A percentile compares a stretch with the other conserved stretches of the same genome.
Conservation (phyloP, 306 rosid species). For the Malus sylvestris region DNA sequence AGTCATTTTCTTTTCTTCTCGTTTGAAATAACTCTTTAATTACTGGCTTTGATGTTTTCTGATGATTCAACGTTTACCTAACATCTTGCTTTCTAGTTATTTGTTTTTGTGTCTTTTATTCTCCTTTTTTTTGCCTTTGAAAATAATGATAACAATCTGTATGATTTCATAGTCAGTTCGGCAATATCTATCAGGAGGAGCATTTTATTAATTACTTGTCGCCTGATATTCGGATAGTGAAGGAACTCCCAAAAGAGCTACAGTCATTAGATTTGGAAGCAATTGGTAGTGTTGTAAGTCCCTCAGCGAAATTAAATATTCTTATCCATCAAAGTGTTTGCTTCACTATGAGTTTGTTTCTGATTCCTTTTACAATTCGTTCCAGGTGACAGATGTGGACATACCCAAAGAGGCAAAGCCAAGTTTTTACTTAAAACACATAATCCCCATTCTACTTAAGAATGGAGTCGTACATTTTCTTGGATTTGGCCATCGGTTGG, state of each 20-base stretch:
- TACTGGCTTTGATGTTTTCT: background rate
- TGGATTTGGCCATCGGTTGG: conserved; percentile 97
- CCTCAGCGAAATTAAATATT: conserved; percentile 3
- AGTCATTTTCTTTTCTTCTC: no score
- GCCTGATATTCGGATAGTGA: conserved; percentile 88
- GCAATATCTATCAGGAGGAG: conserved; percentile 89
- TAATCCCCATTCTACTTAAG: conserved; percentile 71
- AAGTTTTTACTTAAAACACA: conserved; percentile 73
- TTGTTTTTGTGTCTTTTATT: no score
- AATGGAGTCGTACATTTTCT: conserved; percentile 74
- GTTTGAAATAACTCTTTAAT: no score
- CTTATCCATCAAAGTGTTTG: background rate
- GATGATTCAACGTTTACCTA: background rate
- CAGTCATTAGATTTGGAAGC: conserved; percentile 84
- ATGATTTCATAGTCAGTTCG: conserved; percentile 71
- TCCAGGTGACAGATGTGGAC: conserved; percentile 84
- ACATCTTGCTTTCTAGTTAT: background rate
- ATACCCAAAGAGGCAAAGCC: conserved; percentile 89
- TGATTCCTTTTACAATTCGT: conserved; percentile 25
- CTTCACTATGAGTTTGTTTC: background rate
- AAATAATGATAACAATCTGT: conserved; percentile 30
- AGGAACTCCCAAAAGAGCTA: conserved; percentile 76
- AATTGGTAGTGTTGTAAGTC: conserved; percentile 76
- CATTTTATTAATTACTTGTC: conserved; percentile 77
- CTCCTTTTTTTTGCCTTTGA: conserved; percentile 22